A percentile compares a stretch with the other conserved stretches of the same genome.
Evolutionary conservation across 2,329 filamentous ascomycete species (phyloP).

Genomic region (Monosporascus sp.): DNA sequence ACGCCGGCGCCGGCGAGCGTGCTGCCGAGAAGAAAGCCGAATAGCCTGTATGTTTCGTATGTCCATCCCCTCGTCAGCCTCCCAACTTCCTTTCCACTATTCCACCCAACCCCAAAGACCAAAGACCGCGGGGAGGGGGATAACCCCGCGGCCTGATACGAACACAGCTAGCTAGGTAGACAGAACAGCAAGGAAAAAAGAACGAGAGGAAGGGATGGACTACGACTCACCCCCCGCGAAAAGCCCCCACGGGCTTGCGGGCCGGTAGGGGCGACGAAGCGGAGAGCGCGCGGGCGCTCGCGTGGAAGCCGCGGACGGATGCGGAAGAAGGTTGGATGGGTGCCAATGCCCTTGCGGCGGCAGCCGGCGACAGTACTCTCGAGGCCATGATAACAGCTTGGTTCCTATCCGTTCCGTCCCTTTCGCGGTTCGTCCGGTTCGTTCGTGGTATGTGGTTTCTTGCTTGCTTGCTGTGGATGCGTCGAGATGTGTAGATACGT

Average conservation of each 20-base stretch:
- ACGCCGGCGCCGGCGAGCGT: slow-evolving; percentile 73
- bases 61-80: neutral
- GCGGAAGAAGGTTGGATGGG: slow-evolving; percentile 28
- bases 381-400: slow-evolving; percentile 37
- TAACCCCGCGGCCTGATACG: too few relatives aligned
- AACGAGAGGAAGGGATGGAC: neutral
- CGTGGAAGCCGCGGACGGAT: slow-evolving; percentile 42
- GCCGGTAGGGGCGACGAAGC: slow-evolving; percentile 46
- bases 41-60: slow-evolving; percentile 52
- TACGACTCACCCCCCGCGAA: slow-evolving; percentile 52
- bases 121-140: neutral
- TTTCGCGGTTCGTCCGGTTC: neutral
- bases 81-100: neutral
- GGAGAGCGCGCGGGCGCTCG: slow-evolving; percentile 38
- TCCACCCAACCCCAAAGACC: too few relatives aligned
- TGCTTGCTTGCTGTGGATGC: too few relatives aligned
- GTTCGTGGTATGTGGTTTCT: neutral
- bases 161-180: neutral
- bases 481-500: too few relatives aligned
- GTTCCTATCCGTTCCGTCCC: neutral
- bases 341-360: slow-evolving; percentile 1
- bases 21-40: slow-evolving; percentile 86
- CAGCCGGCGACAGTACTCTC: slow-evolving; percentile 36
- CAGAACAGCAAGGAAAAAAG: neutral
- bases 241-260: slow-evolving; percentile 54